A percentile compares a stretch with the other conserved stretches of the same genome.
Evolutionary conservation across 768 basidiomycete genomes (phyloP).

Genomic region (Lactifluus subvellereus): DNA sequence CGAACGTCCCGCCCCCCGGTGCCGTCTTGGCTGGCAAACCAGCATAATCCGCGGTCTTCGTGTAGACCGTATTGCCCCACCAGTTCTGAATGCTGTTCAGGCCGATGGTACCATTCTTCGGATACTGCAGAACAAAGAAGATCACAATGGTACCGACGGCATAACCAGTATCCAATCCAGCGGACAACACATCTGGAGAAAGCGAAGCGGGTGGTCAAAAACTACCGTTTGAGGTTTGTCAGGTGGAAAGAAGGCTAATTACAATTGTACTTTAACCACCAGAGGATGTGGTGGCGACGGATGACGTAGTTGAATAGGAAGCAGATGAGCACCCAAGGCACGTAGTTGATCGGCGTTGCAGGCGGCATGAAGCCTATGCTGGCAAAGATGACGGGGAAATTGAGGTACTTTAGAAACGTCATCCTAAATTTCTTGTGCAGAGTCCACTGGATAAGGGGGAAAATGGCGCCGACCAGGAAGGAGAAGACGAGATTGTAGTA

Average conservation of each 20-base stretch:
- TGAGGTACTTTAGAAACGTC: slow-evolving; percentile 49
- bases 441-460: slow-evolving; percentile 51
- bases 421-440: slow-evolving; percentile 28
- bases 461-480: slow-evolving; percentile 64
- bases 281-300: slow-evolving; percentile 34
- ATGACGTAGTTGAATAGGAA: slow-evolving; percentile 37
- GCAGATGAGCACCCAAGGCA: slow-evolving; percentile 35
- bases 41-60: too few relatives aligned
- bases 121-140: not conserved
- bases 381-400: slow-evolving; percentile 44
- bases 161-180: too few relatives aligned
- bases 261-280: slow-evolving; percentile 39
- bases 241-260: slow-evolving; percentile 9
- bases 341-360: slow-evolving; percentile 38
- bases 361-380: slow-evolving; percentile 37
- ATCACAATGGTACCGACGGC: too few relatives aligned
- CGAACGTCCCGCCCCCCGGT: too few relatives aligned
- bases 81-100: slow-evolving; percentile 45
- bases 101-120: too few relatives aligned
- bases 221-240: too few relatives aligned
- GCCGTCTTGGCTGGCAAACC: too few relatives aligned
- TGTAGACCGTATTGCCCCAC: slow-evolving; percentile 58
- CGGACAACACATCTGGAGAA: too few relatives aligned
- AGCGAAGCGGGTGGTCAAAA: too few relatives aligned
- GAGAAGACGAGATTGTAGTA: slow-evolving; percentile 52